These are phyloP conservation scores for Saturnispora hagleri DNA, from an alignment of 805 yeast genomes.

Conservation along the genomic window DNA sequence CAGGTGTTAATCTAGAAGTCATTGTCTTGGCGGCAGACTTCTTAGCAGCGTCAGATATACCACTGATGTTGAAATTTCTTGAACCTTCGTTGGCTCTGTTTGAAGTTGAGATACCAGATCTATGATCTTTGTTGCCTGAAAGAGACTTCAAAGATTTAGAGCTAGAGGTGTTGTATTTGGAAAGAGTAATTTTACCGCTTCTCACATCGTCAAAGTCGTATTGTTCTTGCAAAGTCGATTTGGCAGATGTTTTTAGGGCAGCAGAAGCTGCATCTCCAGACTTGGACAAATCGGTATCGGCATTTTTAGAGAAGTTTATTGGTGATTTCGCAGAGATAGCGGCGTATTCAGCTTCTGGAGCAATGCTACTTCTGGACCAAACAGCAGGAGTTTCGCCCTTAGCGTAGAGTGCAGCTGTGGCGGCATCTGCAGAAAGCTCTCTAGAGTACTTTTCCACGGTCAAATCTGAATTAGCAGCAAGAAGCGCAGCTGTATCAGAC, in stretches of 20 bases:
- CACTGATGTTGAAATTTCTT: constrained; percentile 25
- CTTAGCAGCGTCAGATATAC: constrained; percentile 24
- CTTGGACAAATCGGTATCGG: constrained; percentile 27
- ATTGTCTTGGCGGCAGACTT: constrained; percentile 36
- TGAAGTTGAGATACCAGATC: constrained; percentile 23
- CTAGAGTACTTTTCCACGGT: constrained; percentile 60
- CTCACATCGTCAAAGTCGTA: constrained; percentile 37
- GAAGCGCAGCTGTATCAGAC: constrained; percentile 66
- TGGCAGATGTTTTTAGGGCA: constrained; percentile 27
- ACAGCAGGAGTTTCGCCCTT: constrained; percentile 36
- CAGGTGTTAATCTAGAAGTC: constrained; percentile 38
- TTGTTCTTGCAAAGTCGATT: constrained; percentile 31
- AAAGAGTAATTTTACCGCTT: constrained; percentile 29
- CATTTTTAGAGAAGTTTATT: constrained; percentile 19
- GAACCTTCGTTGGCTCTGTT: constrained; percentile 23
- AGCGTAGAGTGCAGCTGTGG: constrained; percentile 50
- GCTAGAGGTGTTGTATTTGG: constrained; percentile 17
- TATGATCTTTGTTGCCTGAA: constrained; percentile 13
- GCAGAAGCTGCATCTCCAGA: constrained; percentile 32
- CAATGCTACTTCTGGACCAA: constrained; percentile 39
- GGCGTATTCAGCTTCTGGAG: constrained; percentile 40
- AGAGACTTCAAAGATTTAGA: constrained; percentile 14
- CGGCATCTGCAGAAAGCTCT: constrained; percentile 50
- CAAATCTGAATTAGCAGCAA: constrained; percentile 60
- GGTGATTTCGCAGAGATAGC: constrained; percentile 30